Percentiles rank a stretch among this genome's conserved stretches.
Evolutionary conservation across 306 rosid species (phyloP).

Genomic region (Prunus mongolica): DNA sequence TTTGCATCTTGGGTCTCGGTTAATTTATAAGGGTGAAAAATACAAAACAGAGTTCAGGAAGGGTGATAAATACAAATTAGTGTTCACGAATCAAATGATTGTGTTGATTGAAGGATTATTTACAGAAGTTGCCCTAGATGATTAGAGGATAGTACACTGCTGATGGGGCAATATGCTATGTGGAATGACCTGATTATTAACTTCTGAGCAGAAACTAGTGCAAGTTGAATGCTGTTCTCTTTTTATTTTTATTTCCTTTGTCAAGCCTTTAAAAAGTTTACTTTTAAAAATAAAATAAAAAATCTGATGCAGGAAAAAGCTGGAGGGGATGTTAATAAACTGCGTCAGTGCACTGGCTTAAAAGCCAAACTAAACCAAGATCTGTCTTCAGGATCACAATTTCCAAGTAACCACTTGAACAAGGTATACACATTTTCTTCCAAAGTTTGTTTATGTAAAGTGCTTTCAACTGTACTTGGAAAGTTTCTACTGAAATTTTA

Average conservation of each 20-base stretch:
- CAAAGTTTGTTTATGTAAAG: background rate
- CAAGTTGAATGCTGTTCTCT: background rate
- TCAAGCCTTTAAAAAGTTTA: background rate
- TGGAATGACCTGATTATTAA: background rate
- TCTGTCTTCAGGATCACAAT: constrained; percentile 27
- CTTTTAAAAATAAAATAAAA: background rate
- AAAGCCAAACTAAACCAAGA: constrained; percentile 44
- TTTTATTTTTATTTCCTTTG: background rate
- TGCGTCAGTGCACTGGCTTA: constrained; percentile 31
- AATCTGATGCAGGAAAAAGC: constrained; percentile 43
- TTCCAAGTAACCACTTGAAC: constrained; percentile 30
- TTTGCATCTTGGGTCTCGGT: background rate
- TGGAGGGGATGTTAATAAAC: constrained; percentile 34
- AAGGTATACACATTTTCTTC: constrained; percentile 40
- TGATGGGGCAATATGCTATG: background rate
- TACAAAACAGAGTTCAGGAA: background rate
- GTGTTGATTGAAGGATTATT: background rate
- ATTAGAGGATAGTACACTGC: background rate
- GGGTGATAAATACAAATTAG: background rate
- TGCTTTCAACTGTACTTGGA: background rate
- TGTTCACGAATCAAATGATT: background rate
- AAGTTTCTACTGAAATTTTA: background rate
- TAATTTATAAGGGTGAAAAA: background rate
- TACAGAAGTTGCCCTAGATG: no score
- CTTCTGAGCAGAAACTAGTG: background rate